These are phyloP conservation scores for Botrytis deweyae DNA, from an alignment of 2,329 filamentous ascomycete species.

Conservation along the genomic window DNA sequence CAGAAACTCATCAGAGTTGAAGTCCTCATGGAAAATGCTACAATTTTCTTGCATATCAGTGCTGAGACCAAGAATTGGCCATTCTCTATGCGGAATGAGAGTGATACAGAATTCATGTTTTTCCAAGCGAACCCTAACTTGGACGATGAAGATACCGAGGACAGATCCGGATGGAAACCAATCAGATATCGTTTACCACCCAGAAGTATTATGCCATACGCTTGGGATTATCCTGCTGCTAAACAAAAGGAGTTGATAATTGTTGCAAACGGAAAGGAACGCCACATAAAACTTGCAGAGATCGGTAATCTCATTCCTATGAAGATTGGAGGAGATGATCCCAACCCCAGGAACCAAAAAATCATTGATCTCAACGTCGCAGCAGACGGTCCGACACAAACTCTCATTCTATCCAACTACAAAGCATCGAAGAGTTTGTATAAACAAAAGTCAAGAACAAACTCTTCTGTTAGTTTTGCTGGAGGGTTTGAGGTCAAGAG, in stretches of 20 bases:
- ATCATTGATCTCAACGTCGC: slow-evolving; percentile 96
- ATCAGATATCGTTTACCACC: slow-evolving; percentile 90
- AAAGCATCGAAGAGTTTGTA: slow-evolving; percentile 92
- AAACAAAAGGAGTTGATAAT: slow-evolving; percentile 93
- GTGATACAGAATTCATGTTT: slow-evolving; percentile 94
- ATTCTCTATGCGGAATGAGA: slow-evolving; percentile 98
- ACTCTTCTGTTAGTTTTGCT: slow-evolving; percentile 51
- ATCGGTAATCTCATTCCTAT: slow-evolving; percentile 95
- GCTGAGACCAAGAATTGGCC: slow-evolving; percentile 95
- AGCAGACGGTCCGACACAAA: slow-evolving; percentile 93
- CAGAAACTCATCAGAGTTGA: slow-evolving; percentile 87
- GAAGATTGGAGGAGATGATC: slow-evolving; percentile 62
- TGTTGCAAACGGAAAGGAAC: slow-evolving; percentile 72
- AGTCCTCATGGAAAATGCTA: slow-evolving; percentile 87
- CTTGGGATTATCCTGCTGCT: slow-evolving; percentile 98
- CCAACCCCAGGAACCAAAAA: slow-evolving; percentile 65
- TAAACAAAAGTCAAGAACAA: slow-evolving; percentile 56
- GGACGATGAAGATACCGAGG: slow-evolving; percentile 83
- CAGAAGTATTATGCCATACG: slow-evolving; percentile 98
- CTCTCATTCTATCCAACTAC: slow-evolving; percentile 90
- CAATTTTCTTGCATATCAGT: slow-evolving; percentile 87
- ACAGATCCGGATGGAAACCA: slow-evolving; percentile 85
- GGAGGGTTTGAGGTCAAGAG: slow-evolving; percentile 92
- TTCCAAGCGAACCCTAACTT: slow-evolving; percentile 92
- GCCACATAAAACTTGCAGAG: slow-evolving; percentile 91